These are phyloP conservation scores for Auricularia sp. DNA, from an alignment of 768 basidiomycete genomes.

Conservation along the genomic window DNA sequence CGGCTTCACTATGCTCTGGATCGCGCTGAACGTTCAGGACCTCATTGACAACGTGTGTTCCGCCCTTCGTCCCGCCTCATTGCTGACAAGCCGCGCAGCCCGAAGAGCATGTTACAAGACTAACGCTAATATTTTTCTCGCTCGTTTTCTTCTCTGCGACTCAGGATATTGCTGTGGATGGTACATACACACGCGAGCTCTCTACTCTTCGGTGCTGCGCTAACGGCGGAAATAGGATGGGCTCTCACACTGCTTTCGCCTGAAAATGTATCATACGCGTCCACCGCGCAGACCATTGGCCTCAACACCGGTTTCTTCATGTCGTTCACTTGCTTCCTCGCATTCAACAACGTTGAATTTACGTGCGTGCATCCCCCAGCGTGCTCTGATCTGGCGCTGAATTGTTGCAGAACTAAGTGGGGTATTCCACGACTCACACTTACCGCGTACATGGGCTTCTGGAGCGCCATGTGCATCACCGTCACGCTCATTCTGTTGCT, in stretches of 20 bases:
- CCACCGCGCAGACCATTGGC: conserved; percentile 96
- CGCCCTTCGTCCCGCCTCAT: conserved; percentile 8
- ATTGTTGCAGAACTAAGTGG: conserved; percentile 50
- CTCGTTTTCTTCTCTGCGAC: conserved; percentile 95
- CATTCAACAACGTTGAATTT: conserved; percentile 90
- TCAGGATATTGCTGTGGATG: conserved; percentile 38
- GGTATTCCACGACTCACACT: conserved; percentile 64
- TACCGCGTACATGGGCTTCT: conserved; percentile 75
- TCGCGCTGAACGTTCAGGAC: conserved; percentile 62
- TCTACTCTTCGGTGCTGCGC: conserved; percentile 30
- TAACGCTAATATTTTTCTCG: conserved; percentile 78
- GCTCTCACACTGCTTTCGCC: conserved; percentile 79
- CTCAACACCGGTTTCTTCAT: conserved; percentile 92
- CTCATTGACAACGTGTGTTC: conserved; percentile 64
- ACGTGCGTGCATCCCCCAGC: conserved; percentile 36
- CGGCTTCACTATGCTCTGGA: conserved; percentile 70
- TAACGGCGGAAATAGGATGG: conserved; percentile 40
- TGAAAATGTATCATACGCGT: conserved; percentile 91
- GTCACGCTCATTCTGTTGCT: conserved; percentile 85
- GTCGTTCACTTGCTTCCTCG: conserved; percentile 94
- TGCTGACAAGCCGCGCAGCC: conserved; percentile 42
- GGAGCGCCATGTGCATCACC: conserved; percentile 65
- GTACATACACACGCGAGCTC: conserved; percentile 19
- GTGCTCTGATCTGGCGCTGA: conserved; percentile 15
- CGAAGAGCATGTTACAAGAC: conserved; percentile 58